A percentile compares a stretch with the other conserved stretches of the same genome.
phyloP scores from a whole-genome alignment of 23 red algal genomes.

The Cyanidioschyzon merolae region DNA sequence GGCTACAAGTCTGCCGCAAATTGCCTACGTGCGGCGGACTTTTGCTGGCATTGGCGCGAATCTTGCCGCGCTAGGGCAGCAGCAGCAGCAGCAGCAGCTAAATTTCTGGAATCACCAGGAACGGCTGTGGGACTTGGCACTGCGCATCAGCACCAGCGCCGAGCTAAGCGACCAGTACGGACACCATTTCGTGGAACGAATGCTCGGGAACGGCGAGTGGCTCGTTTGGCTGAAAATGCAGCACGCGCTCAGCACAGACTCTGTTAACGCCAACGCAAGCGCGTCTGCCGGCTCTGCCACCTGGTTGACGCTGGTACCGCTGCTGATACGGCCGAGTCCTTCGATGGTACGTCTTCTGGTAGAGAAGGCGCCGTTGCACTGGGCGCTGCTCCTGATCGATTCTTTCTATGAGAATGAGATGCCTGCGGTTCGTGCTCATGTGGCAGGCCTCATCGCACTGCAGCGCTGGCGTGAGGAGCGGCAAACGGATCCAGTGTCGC shows the following conservation, averaged over 20 bases:
- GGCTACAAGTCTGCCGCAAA: background rate
- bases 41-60: background rate
- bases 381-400: background rate
- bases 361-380: background rate
- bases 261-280: background rate
- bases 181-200: background rate
- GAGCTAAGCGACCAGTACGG: background rate
- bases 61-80: too few species aligned
- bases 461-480: background rate
- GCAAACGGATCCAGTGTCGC: background rate
- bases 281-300: background rate
- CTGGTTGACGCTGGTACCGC: background rate
- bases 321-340: background rate
- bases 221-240: background rate
- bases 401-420: background rate
- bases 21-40: background rate
- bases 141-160: background rate
- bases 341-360: background rate
- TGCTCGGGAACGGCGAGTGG: background rate
- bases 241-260: background rate
- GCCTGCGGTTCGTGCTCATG: background rate
- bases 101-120: background rate
- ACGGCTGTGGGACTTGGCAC: background rate
- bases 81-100: too few species aligned
- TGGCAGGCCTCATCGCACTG: background rate